Evolutionary conservation across 208 protist species (phyloP).

Genomic region (Trypanosomatidae sp.): DNA sequence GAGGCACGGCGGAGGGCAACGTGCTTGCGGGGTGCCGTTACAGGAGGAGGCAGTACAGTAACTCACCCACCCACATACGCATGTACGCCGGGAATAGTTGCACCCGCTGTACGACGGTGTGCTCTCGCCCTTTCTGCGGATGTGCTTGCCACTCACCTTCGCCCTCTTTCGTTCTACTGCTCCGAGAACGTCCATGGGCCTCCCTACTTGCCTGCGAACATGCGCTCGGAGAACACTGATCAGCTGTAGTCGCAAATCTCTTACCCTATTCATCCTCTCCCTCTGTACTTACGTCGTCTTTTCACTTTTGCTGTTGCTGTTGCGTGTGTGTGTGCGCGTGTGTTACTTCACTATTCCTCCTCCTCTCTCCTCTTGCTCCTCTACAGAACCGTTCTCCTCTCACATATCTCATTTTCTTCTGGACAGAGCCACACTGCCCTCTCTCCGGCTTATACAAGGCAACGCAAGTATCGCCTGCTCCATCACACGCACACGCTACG

Average conservation of each 20-base stretch:
- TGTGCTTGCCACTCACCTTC: not conserved
- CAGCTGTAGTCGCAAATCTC: not conserved
- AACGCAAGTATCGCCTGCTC: not conserved
- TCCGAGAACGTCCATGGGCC: not conserved
- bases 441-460: not conserved
- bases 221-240: not conserved
- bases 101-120: not conserved
- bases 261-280: not conserved
- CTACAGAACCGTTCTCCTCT: not conserved
- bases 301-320: not conserved
- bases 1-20: not conserved
- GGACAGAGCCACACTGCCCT: not conserved
- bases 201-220: not conserved
- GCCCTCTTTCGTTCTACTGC: not conserved
- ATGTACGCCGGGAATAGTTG: not conserved
- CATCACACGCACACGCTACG: not conserved
- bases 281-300: not conserved
- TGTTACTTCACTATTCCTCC: not conserved
- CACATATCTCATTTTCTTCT: not conserved
- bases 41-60: not conserved
- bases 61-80: not conserved
- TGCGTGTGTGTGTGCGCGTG: not conserved
- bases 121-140: not conserved
- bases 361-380: not conserved
- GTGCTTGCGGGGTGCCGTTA: not conserved